Base-by-base conservation (phyloP, 1,139 yeast species). In the Pichia inconspicua region DNA sequence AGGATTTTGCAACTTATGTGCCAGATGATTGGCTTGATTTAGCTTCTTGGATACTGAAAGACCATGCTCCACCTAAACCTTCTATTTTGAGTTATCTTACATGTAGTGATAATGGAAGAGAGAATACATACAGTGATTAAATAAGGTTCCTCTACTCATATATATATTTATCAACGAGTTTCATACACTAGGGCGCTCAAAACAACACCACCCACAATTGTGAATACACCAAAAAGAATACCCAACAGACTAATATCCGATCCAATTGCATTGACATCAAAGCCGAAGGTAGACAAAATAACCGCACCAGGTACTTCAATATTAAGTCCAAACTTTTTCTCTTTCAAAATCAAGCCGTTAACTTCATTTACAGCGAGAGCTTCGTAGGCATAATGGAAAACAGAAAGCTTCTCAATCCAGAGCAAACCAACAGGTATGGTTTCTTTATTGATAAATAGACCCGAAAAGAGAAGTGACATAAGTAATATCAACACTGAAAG, bases 271-370 rank as follows among this genome's bases (percentile, higher is more conserved):
- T 81, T 78, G 19, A 87, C 90, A 55, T 86, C 78, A 66, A 92
- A 92, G 0, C 98, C 98, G 71, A 92, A 92, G 0, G 97, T 89
- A 57, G 95, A 85, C 56, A 92, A 74, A 52, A 92, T 92, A 1
- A 95, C 94, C 1, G 98, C 97, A 6, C 98, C 98, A 0, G 98
- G 98, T n/a, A 92, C 95, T 66, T 89, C 96, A 56, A 92, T 92
- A 45, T 92, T 85, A 41, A 92, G 74, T 0, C 98, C 98, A 61
- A 82, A 92, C 66, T 92, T 92, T 63, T 82, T 82, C 63, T 92
- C 98, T 55, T 80, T 81, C 58, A 92, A 73, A 12, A 88, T 82
- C 61, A 92, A 73, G 45, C 87, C 87, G 61, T 82, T 84, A n/a
- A 92, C 97, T 64, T 92, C 98, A 64, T 92, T 92, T 47, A 92